Evolutionary conservation across 441 rosid genomes (phyloP), one percentile per base, ranked within the genome.

Genomic region (Jatropha multifida): DNA sequence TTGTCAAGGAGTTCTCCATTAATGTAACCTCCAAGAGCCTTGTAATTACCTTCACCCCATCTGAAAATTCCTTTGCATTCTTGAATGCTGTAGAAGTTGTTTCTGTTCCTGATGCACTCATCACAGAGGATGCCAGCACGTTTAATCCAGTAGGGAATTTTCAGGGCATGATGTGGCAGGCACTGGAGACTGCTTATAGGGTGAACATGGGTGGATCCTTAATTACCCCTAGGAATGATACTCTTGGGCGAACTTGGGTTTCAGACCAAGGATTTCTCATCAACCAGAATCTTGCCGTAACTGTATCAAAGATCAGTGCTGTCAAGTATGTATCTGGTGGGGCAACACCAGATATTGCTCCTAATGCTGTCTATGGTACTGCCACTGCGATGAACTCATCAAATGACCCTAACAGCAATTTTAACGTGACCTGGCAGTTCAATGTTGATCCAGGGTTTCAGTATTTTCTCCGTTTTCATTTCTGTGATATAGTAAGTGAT

Each of bases 341-440:
- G 27, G 80, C 94, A 1, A 91, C 97, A 2, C 67, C 4, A n/a
- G 86, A 90, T 0, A 72, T 73, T 68, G 98, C 98, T 68, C 97
- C 97, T 1, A 56, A 59, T 59, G 26, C 69, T 15, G 94, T 94
- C 18, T 94, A 90, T 75, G 98, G 97, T 65, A 87, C 93, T 48
- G 86, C 83, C 65, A 84, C 85, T n/a, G 65, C 37, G 79, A 92
- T 87, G 97, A 85, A 92, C 74, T 86, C 94, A 0, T 73, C 2
- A 0, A 23, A 4, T 49, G 70, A 91, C 68, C 94, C 96, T 3
- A 76, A 0, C 64, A 86, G 84, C 84, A 92, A 81, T 52, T 86
- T 92, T 86, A 94, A 92, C 66, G 91, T 92, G n/a, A 91, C 93
- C 4, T 94, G 97, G 98, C 89, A 81, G 74, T 94, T 94, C 61